Conservation (phyloP, 169 alveolate genomes). For the Plasmodium reichenowi region DNA sequence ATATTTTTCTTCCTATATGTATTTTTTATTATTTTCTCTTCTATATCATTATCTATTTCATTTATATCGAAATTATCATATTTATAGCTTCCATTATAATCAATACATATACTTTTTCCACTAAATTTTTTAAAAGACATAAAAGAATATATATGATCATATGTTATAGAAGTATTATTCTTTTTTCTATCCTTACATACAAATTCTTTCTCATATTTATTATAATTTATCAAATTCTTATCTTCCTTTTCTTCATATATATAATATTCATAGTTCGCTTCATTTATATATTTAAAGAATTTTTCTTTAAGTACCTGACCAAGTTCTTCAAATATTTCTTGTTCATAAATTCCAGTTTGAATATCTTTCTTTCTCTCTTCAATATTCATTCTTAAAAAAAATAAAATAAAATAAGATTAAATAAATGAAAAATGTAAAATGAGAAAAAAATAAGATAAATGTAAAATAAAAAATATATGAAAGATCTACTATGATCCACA, state of each 20-base stretch:
- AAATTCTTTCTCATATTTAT: not conserved
- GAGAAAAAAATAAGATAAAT: not conserved
- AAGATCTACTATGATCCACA: too few relatives aligned
- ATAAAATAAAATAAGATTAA: not conserved
- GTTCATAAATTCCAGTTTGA: conserved; percentile 39
- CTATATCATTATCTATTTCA: not conserved
- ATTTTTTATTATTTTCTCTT: not conserved
- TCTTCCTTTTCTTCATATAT: conserved; percentile 30
- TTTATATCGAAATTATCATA: not conserved
- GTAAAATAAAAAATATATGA: not conserved
- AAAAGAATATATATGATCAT: conserved; percentile 16
- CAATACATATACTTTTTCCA: conserved; percentile 38
- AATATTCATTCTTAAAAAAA: conserved; percentile 20
- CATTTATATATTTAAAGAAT: conserved; percentile 53
- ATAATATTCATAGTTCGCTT: conserved; percentile 39
- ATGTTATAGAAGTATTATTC: conserved; percentile 6
- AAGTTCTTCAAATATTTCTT: conserved; percentile 47
- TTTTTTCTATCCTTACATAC: conserved; percentile 12
- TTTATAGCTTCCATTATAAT: not conserved
- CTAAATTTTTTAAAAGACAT: conserved; percentile 44
- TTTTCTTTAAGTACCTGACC: conserved; percentile 15
- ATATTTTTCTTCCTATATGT: not conserved
- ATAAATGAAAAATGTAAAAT: not conserved
- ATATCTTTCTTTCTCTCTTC: conserved; percentile 28
- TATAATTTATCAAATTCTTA: not conserved